phyloP scores from a whole-genome alignment of 1,284 basidiomycete species.

The Pyrrhoderma noxium region DNA sequence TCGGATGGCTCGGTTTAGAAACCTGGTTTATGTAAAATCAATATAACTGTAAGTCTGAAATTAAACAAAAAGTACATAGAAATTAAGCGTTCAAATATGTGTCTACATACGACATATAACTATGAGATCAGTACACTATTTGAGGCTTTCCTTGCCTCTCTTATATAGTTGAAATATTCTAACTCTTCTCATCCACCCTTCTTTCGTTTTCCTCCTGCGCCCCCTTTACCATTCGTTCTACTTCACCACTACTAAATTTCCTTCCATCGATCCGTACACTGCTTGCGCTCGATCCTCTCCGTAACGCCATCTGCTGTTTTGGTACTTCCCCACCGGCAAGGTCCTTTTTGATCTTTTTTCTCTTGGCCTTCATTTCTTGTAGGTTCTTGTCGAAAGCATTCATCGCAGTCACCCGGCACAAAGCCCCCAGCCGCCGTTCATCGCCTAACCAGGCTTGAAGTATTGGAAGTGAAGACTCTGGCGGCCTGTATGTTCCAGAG shows the following conservation, averaged over 20 bases:
- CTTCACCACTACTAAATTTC: conserved; percentile 16
- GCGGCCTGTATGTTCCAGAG: conserved; percentile 43
- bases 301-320: conserved; percentile 3
- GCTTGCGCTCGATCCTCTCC: conserved; percentile 13
- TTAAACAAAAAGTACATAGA: background rate
- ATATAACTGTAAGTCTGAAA: no score
- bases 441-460: conserved; percentile 31
- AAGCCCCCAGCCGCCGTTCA: conserved; percentile 26
- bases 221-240: conserved; percentile 12
- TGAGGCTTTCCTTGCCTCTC: background rate
- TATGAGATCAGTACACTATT: conserved; percentile 5
- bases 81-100: background rate
- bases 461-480: conserved; percentile 32
- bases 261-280: conserved; percentile 13
- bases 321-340: conserved; percentile 15
- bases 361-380: conserved; percentile 27
- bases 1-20: no score
- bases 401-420: conserved; percentile 29
- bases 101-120: background rate
- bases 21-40: no score
- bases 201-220: conserved; percentile 9
- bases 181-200: conserved; percentile 1
- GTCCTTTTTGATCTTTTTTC: conserved; percentile 24
- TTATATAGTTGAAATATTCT: background rate
- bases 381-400: conserved; percentile 24